phyloP scores from a whole-genome alignment of 352 stramenopile genomes.

The Phytophthora kernoviae region DNA sequence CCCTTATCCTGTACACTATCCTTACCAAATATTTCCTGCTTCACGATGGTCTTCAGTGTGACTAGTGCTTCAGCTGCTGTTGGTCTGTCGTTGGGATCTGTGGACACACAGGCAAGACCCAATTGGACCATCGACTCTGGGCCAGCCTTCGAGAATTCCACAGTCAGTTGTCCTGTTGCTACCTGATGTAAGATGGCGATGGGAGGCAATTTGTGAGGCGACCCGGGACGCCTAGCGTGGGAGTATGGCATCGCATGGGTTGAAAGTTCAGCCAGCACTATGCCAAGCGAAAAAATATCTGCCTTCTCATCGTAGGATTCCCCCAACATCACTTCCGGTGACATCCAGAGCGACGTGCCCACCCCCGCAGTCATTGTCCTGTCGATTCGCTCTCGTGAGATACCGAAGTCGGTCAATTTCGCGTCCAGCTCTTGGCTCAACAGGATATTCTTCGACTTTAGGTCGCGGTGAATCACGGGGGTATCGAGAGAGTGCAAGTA shows the following conservation, averaged over 20 bases:
- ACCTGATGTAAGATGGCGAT: constrained; percentile 47
- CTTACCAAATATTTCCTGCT: constrained; percentile 4
- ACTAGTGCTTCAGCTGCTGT: constrained; percentile 16
- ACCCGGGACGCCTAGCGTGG: constrained; percentile 15
- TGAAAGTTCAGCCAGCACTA: constrained; percentile 41
- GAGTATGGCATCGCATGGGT: constrained; percentile 31
- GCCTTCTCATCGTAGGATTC: constrained; percentile 35
- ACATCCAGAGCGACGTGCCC: constrained; percentile 16
- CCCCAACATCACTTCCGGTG: constrained; percentile 24
- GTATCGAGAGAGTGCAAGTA: constrained; percentile 50
- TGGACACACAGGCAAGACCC: neutral
- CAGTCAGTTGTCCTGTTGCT: constrained; percentile 25
- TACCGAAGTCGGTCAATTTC: constrained; percentile 70
- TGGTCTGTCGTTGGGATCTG: neutral
- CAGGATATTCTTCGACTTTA: constrained; percentile 18
- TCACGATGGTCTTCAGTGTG: constrained; percentile 9
- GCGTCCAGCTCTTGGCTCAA: constrained; percentile 44
- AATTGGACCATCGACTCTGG: neutral
- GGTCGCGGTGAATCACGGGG: constrained; percentile 29
- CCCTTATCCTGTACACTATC: too few species aligned
- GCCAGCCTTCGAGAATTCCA: constrained; percentile 25
- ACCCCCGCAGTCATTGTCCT: constrained; percentile 31
- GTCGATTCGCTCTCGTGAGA: constrained; percentile 31
- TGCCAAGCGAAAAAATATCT: constrained; percentile 38
- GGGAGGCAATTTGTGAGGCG: constrained; percentile 29